Evolutionary conservation across 768 basidiomycete species (phyloP).

Genomic region (Imleria badia): DNA sequence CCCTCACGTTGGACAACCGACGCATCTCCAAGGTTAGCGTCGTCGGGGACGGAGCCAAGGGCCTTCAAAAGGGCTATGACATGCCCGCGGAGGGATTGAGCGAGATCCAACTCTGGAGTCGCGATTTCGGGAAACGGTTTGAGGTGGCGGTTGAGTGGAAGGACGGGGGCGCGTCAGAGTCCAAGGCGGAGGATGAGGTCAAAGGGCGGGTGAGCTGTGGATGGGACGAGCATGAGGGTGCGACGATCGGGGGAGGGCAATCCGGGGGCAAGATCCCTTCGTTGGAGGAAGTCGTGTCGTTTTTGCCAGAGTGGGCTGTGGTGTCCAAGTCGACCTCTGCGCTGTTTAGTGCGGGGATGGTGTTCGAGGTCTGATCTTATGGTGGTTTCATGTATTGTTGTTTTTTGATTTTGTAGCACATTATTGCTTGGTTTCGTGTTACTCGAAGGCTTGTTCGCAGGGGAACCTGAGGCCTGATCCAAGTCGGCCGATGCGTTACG

Average conservation of each 20-base stretch:
- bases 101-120: conserved; percentile 57
- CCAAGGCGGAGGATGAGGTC: conserved; percentile 14
- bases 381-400: background rate
- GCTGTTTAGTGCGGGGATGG: conserved; percentile 50
- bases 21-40: conserved; percentile 45
- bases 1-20: conserved; percentile 52
- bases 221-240: conserved; percentile 70
- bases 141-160: conserved; percentile 55
- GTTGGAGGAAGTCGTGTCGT: conserved; percentile 61
- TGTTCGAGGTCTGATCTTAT: conserved; percentile 27
- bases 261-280: conserved; percentile 58
- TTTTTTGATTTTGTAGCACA: background rate
- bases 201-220: conserved; percentile 56
- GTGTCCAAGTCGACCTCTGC: conserved; percentile 56
- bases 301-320: conserved; percentile 68
- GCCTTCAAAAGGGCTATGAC: conserved; percentile 44
- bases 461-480: background rate
- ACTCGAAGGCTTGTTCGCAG: too few relatives aligned
- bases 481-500: too few relatives aligned
- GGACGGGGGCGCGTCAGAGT: conserved; percentile 6
- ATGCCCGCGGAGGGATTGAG: conserved; percentile 36
- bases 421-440: background rate
- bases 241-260: conserved; percentile 44
- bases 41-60: conserved; percentile 32
- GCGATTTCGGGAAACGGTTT: conserved; percentile 55